Evolutionary conservation across 2,329 filamentous ascomycete species (phyloP).

Genomic region (Fusarium agapanthi): DNA sequence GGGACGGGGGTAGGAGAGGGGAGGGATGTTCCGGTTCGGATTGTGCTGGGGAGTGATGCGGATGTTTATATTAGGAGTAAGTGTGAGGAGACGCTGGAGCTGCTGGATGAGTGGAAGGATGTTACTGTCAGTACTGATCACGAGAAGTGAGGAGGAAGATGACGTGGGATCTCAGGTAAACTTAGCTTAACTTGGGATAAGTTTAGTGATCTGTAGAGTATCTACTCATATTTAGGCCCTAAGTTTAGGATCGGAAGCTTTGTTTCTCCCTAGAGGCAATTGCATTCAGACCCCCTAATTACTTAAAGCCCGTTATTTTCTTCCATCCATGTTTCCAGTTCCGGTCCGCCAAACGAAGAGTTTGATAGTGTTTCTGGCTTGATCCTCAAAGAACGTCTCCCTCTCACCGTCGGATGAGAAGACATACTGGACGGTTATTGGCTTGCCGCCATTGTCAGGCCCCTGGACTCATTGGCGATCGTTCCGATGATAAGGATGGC

Average conservation of each 20-base stretch:
- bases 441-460: neutral
- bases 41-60: constrained; percentile 64
- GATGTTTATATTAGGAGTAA: constrained; percentile 53
- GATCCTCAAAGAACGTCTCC: neutral
- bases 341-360: too few relatives aligned
- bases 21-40: constrained; percentile 59
- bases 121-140: constrained; percentile 40
- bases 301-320: too few relatives aligned
- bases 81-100: constrained; percentile 51
- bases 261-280: neutral
- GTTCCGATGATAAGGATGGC: neutral
- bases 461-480: neutral
- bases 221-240: neutral
- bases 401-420: neutral
- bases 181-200: neutral
- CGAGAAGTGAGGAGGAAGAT: neutral
- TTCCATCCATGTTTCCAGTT: too few relatives aligned
- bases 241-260: neutral
- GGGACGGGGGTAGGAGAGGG: constrained; percentile 57
- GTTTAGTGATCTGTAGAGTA: neutral
- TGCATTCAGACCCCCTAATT: too few relatives aligned
- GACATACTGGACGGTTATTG: neutral
- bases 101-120: constrained; percentile 60
- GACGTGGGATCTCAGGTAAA: neutral
- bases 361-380: too few relatives aligned